Base-by-base conservation (phyloP, 805 yeast genomes). In the Isabelozyma pseudorhagii region DNA sequence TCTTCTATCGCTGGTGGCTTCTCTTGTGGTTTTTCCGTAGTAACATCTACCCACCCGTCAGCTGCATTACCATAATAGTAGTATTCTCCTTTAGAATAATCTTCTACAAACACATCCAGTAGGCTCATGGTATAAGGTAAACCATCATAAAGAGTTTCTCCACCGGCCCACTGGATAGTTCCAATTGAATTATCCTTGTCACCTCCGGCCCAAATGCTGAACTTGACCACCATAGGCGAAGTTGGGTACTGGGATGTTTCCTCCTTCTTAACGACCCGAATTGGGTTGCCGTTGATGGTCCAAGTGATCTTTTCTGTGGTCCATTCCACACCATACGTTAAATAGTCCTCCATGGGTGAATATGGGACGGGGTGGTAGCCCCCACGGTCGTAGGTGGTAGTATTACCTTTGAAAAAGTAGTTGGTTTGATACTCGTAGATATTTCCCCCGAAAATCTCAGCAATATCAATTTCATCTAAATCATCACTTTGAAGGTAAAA, bases 171-270 rank as follows among this genome's bases (percentile, higher is more conserved):
- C 39, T 53, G 47, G 14, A 72, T 63, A 3, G 78, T 73, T 6
- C 77, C 78, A 17, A 52, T 53, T 8, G 49, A 55, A 44, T 71
- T 72, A 7, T 44, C 46, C 9, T 55, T 56, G 46, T 72, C 77
- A 0, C 78, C 77, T 3, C 78, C 78, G 1, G 69, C 73, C 78
- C 78, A 74, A 21, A 72, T 51, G 51, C 75, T 68, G 21, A 71
- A 50, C 47, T 62, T 63, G 21, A 73, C 55, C 6, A 54, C 44
- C 74, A 69, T 69, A 39, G 78, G 78, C 11, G 72, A 61, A 3
- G 49, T 21, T 8, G 78, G 77, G 44, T 54, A 64, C 14, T 72
- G 73, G 38, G 69, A 67, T 1, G 49, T 48, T 38, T 57, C 54
- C 13, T 52, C 57, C 3, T 52, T 49, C 9, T 21, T 41, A 3